These are phyloP conservation scores for Turnera subulata DNA, from an alignment of 345 rosid genomes.

Conservation along the genomic window DNA sequence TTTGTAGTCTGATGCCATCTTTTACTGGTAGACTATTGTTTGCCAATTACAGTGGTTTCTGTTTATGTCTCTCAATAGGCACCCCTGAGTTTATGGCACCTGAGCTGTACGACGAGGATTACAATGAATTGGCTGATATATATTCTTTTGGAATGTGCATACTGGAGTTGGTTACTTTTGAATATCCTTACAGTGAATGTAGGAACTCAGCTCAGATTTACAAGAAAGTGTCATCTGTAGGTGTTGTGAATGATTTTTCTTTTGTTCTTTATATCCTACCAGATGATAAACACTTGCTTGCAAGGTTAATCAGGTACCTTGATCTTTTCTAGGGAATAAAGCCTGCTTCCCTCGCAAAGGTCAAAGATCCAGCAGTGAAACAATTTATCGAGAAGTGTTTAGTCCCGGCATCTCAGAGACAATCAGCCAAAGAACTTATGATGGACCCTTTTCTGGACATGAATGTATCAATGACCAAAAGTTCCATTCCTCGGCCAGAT, in stretches of 20 bases:
- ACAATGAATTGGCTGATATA: conserved; percentile 24
- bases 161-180: conserved; percentile 26
- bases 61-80: conserved; percentile 24
- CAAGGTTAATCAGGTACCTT: neutral
- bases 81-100: conserved; percentile 32
- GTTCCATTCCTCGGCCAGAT: conserved; percentile 55
- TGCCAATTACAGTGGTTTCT: neutral
- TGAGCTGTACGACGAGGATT: conserved; percentile 24
- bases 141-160: conserved; percentile 30
- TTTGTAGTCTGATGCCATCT: conserved; percentile 7
- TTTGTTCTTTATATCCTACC: neutral
- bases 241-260: neutral
- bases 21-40: neutral
- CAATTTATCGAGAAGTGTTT: conserved; percentile 20
- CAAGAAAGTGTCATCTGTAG: conserved; percentile 24
- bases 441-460: conserved; percentile 18
- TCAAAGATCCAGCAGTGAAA: conserved; percentile 16
- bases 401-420: conserved; percentile 16
- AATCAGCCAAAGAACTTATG: conserved; percentile 17
- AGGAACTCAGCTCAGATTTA: conserved; percentile 26
- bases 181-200: conserved; percentile 25
- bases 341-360: conserved; percentile 19
- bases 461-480: conserved; percentile 26
- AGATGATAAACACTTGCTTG: neutral
- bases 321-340: conserved; percentile 14